Base-by-base conservation (phyloP, 345 rosid species). In the Excoecaria agallocha region DNA sequence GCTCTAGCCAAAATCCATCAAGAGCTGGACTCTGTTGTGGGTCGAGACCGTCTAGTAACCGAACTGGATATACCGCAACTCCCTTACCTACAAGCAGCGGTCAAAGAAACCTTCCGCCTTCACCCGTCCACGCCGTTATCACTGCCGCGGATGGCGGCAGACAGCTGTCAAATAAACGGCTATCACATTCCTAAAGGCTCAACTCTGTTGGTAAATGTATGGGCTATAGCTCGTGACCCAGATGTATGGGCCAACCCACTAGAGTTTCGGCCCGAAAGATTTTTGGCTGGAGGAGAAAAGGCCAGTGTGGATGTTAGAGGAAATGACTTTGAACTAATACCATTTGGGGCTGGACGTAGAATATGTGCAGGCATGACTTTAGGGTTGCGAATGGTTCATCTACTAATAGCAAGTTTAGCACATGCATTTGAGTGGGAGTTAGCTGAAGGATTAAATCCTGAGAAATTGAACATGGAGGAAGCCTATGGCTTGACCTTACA, bases 11-110 rank as follows among this genome's bases (percentile, higher is more conserved):
- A 65, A 49, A 86, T 85, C 79, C 86, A 75, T 68, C 41, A 72
- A 54, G 98, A 94, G 73, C 76, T 92, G 19, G 93, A 94, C 79
- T 25, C 65, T 0, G 49, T 76, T 1, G 75, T 76, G 1, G 79
- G 79, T 8, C 17, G 41, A 20, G 66, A 52, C 50, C 71, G 79
- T 10, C 66, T 76, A 2, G 71, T 76, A 46, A 63, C 65, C 1
- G 80, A 80, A 24, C 16, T 49, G 3, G 83, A 80, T 37, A 6
- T 80, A 9, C 4, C 70, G 2, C 72, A 63, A 1, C 76, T 80
- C 37, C 55, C 83, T 13, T 80, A 76, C 73, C 77, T 80, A 57
- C 79, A 72, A 8, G 83, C 80, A 20, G 61, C 76, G 43, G 61
- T 76, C 57, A 74, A 79, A 55, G 82, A 79, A 65, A 74, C 74